These are phyloP conservation scores for Nemania sp. DNA, from an alignment of 2,329 filamentous ascomycete species.

Conservation along the genomic window DNA sequence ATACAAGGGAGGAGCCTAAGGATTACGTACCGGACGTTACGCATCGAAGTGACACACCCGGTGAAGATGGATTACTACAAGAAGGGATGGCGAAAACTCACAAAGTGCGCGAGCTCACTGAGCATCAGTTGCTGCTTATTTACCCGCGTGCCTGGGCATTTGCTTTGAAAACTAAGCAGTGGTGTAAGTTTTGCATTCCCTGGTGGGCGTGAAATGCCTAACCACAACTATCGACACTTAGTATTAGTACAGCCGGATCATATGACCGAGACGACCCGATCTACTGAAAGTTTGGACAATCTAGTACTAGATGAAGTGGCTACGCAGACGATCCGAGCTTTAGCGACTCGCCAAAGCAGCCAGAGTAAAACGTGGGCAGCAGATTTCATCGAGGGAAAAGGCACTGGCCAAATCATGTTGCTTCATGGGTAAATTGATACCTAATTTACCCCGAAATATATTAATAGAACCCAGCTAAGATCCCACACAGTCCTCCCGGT, in stretches of 20 bases:
- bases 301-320: slow-evolving; percentile 3
- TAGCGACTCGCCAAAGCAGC: slow-evolving; percentile 17
- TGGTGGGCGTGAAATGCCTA: not conserved
- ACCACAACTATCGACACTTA: not conserved
- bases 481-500: slow-evolving; percentile 20
- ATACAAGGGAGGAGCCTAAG: too few relatives aligned
- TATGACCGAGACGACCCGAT: not conserved
- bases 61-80: too few relatives aligned
- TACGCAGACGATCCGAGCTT: slow-evolving; percentile 10
- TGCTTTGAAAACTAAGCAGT: slow-evolving; percentile 12
- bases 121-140: slow-evolving; percentile 5
- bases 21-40: too few relatives aligned
- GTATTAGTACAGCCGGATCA: slow-evolving; percentile 1
- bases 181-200: slow-evolving; percentile 2
- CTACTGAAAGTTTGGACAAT: not conserved
- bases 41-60: not conserved
- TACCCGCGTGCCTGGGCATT: not conserved
- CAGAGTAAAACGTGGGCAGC: slow-evolving; percentile 6
- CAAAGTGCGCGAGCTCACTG: not conserved
- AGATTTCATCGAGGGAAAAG: slow-evolving; percentile 24
- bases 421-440: slow-evolving; percentile 26
- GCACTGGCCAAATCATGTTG: slow-evolving; percentile 19
- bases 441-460: too few relatives aligned
- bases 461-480: too few relatives aligned
- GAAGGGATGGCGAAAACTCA: too few relatives aligned